Conservation (phyloP, 495 filamentous ascomycete species). For the Rusavskia elegans region DNA sequence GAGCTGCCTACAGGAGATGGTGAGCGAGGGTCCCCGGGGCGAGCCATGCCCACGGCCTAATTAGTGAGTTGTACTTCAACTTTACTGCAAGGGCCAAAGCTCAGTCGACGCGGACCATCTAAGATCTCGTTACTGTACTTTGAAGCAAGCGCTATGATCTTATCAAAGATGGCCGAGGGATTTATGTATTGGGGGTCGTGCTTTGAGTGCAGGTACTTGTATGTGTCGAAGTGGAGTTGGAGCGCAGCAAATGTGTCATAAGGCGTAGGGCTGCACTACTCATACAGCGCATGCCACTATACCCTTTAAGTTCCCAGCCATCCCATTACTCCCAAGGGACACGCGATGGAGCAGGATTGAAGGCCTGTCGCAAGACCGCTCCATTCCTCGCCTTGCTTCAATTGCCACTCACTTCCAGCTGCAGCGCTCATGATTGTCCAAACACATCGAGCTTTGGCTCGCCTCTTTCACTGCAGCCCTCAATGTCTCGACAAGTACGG, state of each 20-base stretch:
- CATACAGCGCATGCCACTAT: neutral
- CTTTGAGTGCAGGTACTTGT: too few species aligned
- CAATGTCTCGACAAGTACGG: conserved; percentile 4
- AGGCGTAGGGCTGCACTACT: conserved; percentile 1
- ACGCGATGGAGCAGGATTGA: neutral
- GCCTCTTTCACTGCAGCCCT: conserved; percentile 1
- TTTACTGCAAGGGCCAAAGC: neutral
- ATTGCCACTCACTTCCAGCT: neutral
- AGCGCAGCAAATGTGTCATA: neutral
- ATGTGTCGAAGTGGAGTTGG: too few species aligned
- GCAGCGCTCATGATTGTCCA: conserved; percentile 4
- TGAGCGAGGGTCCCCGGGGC: conserved; percentile 85
- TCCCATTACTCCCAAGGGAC: neutral
- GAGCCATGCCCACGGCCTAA: conserved; percentile 66
- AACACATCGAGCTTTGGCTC: conserved; percentile 2
- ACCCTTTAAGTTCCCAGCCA: neutral
- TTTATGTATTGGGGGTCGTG: too few species aligned
- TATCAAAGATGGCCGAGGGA: too few species aligned
- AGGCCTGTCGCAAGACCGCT: neutral
- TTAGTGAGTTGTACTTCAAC: conserved; percentile 47
- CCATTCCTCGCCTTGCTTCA: conserved; percentile 2
- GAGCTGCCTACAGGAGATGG: conserved; percentile 90
- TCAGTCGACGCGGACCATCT: neutral
- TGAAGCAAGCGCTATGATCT: too few species aligned
- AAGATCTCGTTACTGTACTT: too few species aligned